phyloP scores from a whole-genome alignment of 1,284 basidiomycete genomes.

The Trichosporon sp. region DNA sequence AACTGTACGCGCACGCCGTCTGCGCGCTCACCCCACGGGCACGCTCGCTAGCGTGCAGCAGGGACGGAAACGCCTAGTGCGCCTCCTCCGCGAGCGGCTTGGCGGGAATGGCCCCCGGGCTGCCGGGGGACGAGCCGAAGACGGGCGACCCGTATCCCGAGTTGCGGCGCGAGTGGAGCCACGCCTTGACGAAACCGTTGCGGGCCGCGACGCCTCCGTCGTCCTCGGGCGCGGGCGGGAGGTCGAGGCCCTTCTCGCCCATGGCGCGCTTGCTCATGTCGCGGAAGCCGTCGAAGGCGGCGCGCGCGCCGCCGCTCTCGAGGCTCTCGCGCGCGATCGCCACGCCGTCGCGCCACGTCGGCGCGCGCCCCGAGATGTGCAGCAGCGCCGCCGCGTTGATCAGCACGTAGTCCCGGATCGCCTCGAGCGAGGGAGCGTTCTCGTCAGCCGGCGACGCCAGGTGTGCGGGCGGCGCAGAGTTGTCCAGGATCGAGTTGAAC shows the following conservation, averaged over 20 bases:
- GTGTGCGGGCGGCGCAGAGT: conserved; percentile 36
- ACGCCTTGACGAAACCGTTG: conserved; percentile 48
- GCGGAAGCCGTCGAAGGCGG: conserved; percentile 61
- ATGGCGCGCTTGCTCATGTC: conserved; percentile 47
- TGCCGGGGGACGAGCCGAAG: neutral
- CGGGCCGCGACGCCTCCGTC: conserved; percentile 50
- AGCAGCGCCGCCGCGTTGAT: conserved; percentile 79
- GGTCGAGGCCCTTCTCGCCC: conserved; percentile 38
- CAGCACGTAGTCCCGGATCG: conserved; percentile 75
- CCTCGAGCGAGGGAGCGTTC: conserved; percentile 54
- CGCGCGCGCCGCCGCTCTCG: conserved; percentile 66
- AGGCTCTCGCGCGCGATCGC: conserved; percentile 68
- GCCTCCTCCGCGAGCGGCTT: conserved; percentile 2
- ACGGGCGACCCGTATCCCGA: neutral
- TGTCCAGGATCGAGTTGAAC: conserved; percentile 53
- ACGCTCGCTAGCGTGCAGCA: too few relatives aligned
- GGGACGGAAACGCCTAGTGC: neutral
- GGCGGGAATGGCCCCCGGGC: neutral
- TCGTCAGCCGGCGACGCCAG: conserved; percentile 46
- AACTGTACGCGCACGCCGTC: too few relatives aligned
- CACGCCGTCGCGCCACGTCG: conserved; percentile 68
- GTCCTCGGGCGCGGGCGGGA: conserved; percentile 35
- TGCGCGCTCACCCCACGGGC: too few relatives aligned
- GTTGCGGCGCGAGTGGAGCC: conserved; percentile 29
- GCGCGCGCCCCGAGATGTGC: conserved; percentile 69